Evolutionary conservation across 129 eudicot species (phyloP).

Genomic region (Calendula officinalis): DNA sequence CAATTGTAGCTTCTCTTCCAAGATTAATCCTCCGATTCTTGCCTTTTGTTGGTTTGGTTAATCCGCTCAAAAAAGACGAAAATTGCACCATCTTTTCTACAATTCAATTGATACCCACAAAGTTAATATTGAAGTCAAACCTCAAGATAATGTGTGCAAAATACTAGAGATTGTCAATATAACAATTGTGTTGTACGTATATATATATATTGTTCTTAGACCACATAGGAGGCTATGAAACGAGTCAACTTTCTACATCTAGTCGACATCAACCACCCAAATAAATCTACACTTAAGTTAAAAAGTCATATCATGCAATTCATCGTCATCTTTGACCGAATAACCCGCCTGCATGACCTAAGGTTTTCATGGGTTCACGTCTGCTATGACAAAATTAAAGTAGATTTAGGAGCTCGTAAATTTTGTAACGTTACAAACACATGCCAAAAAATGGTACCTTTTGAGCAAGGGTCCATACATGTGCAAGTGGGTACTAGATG

Average conservation of each 20-base stretch:
- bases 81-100: constrained; percentile 73
- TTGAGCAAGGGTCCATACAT: not conserved
- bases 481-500: constrained; percentile 2
- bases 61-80: constrained; percentile 48
- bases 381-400: not conserved
- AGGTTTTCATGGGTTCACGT: too few relatives aligned
- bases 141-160: not conserved
- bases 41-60: constrained; percentile 47
- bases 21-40: constrained; percentile 41
- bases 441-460: constrained; percentile 9
- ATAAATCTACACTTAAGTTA: constrained; percentile 7
- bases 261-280: constrained; percentile 9
- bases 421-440: not conserved
- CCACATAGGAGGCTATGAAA: not conserved
- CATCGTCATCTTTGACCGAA: constrained; percentile 21
- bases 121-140: constrained; percentile 5
- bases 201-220: constrained; percentile 3
- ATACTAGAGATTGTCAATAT: constrained; percentile 5
- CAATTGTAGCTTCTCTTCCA: constrained; percentile 63
- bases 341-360: constrained; percentile 9
- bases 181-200: not conserved
- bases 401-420: too few relatives aligned
- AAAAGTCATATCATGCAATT: constrained; percentile 9
- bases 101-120: constrained; percentile 27
- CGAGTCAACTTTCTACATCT: constrained; percentile 2